Conservation (phyloP, 2,329 filamentous ascomycete species). For the Phialemoniopsis sp. region DNA sequence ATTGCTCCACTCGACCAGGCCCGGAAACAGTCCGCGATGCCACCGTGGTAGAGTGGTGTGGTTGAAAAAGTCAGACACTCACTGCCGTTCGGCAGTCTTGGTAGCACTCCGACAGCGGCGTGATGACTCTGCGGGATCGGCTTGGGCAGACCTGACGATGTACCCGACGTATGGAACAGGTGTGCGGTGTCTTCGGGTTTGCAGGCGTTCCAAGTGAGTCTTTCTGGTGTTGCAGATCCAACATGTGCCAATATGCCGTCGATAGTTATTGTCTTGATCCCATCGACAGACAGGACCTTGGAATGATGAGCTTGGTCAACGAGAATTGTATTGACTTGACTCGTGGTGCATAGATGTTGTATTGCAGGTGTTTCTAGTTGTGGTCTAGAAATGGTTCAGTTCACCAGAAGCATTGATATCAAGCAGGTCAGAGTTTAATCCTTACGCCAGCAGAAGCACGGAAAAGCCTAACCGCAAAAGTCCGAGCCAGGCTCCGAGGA, state of each 20-base stretch:
- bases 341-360: no score
- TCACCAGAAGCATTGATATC: no score
- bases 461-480: conserved; percentile 50
- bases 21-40: conserved; percentile 57
- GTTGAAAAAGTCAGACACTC: conserved; percentile 55
- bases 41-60: conserved; percentile 63
- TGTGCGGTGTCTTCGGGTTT: conserved; percentile 41
- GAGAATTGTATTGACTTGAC: no score
- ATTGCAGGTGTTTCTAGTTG: no score
- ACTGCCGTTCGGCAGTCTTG: conserved; percentile 30
- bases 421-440: conserved; percentile 38
- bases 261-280: no score
- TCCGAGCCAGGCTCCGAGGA: conserved; percentile 57
- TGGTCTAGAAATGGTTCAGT: no score
- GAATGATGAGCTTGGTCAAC: no score
- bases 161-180: conserved; percentile 61
- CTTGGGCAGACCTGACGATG: conserved; percentile 59
- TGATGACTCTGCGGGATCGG: conserved; percentile 56
- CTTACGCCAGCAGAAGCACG: conserved; percentile 52
- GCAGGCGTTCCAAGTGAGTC: no score
- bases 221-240: no score
- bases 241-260: not conserved
- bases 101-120: conserved; percentile 50
- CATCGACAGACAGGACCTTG: no score
- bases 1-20: conserved; percentile 56